A percentile compares a stretch with the other conserved stretches of the same genome.
phyloP scores from a whole-genome alignment of 2,329 filamentous ascomycete species.

The Calonectria hawksworthii region DNA sequence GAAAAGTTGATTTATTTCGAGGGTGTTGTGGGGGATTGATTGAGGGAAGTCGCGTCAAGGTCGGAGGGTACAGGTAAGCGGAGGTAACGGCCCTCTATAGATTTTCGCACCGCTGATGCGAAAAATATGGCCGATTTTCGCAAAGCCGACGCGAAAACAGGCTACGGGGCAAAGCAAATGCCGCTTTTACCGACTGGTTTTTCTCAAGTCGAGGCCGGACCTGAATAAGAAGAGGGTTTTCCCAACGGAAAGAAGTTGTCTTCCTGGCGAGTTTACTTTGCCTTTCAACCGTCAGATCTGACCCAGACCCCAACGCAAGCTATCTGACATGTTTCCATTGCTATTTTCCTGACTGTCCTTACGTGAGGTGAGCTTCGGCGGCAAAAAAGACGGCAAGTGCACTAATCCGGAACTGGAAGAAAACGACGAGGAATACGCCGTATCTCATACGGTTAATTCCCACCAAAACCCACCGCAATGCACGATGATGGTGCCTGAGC shows the following conservation, averaged over 20 bases:
- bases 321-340: conserved; percentile 5
- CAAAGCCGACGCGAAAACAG: conserved; percentile 28
- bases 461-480: conserved; percentile 9
- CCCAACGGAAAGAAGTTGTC: neutral
- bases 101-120: conserved; percentile 29
- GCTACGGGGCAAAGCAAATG: conserved; percentile 18
- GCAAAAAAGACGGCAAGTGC: conserved; percentile 21
- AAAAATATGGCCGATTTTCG: conserved; percentile 32
- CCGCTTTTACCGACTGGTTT: conserved; percentile 19
- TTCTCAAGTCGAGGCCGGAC: neutral
- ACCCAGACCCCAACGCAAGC: neutral
- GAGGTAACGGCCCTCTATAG: conserved; percentile 29
- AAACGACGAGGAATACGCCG: conserved; percentile 25
- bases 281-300: conserved; percentile 7
- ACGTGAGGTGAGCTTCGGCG: conserved; percentile 21
- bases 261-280: neutral
- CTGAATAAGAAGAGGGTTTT: neutral
- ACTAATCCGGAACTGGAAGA: conserved; percentile 28
- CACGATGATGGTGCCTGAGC: conserved; percentile 17
- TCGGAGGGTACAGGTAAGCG: conserved; percentile 25
- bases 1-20: conserved; percentile 4
- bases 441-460: conserved; percentile 14
- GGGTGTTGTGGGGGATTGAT: conserved; percentile 18
- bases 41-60: conserved; percentile 24
- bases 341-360: conserved; percentile 8